A percentile compares a stretch with the other conserved stretches of the same genome.
Evolutionary conservation across 2,329 filamentous ascomycete genomes (phyloP).

Genomic region (Neofusicoccum sp.): DNA sequence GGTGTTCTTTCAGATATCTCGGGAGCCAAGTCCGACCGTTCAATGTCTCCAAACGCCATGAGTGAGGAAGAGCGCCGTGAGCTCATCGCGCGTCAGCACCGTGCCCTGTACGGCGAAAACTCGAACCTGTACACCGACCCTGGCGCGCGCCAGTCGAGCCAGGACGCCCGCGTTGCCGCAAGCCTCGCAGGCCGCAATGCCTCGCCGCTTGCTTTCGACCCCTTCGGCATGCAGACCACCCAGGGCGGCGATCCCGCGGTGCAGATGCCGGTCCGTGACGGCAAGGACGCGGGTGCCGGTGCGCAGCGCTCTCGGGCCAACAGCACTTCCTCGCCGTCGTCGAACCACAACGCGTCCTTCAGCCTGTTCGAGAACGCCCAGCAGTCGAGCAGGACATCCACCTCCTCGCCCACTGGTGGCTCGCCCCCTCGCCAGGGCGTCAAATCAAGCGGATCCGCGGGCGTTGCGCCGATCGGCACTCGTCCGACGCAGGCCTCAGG

Average conservation of each 20-base stretch:
- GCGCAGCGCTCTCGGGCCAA: constrained; percentile 69
- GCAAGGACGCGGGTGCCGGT: constrained; percentile 43
- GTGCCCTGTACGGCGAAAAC: constrained; percentile 81
- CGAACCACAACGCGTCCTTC: constrained; percentile 54
- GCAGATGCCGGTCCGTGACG: constrained; percentile 51
- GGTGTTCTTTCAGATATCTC: constrained; percentile 67
- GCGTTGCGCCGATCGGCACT: constrained; percentile 91
- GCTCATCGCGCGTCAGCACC: constrained; percentile 92
- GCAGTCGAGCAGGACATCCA: constrained; percentile 74
- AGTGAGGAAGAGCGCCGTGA: constrained; percentile 96
- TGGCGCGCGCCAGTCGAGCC: constrained; percentile 63
- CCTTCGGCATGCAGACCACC: constrained; percentile 55
- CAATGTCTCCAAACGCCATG: constrained; percentile 80
- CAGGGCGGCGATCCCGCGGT: constrained; percentile 46
- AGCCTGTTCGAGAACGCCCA: constrained; percentile 53
- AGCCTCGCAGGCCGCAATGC: constrained; percentile 65
- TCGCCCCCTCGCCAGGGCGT: constrained; percentile 69
- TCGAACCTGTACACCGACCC: constrained; percentile 70
- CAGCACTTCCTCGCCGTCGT: constrained; percentile 81
- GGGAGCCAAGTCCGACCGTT: constrained; percentile 78
- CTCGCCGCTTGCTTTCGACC: constrained; percentile 79
- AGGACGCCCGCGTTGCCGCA: constrained; percentile 60
- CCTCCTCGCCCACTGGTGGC: constrained; percentile 73
- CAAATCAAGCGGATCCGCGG: constrained; percentile 56
- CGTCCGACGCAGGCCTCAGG: constrained; percentile 66